Evolutionary conservation across 2,329 filamentous ascomycete genomes (phyloP).

Genomic region (Epichloe glyceriae): DNA sequence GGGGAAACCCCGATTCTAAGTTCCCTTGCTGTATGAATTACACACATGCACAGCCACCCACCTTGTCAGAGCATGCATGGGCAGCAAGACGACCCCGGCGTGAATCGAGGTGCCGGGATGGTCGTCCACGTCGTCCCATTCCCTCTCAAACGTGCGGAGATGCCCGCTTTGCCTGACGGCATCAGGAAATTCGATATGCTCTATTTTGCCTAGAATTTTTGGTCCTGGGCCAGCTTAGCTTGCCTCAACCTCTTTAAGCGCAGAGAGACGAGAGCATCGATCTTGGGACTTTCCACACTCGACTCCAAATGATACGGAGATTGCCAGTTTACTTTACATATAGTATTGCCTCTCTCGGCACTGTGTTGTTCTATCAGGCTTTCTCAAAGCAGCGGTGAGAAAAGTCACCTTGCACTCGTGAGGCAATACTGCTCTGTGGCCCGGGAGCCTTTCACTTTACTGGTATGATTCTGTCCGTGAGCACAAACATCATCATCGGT

Average conservation of each 20-base stretch:
- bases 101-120: slow-evolving; percentile 8
- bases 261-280: not conserved
- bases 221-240: not conserved
- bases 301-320: not conserved
- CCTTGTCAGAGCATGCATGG: not conserved
- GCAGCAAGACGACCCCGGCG: slow-evolving; percentile 5
- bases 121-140: slow-evolving; percentile 26
- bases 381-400: not conserved
- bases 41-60: not conserved
- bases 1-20: not conserved
- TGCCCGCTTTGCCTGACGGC: not conserved
- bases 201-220: not conserved
- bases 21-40: too few relatives aligned
- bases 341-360: not conserved
- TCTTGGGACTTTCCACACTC: not conserved
- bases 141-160: slow-evolving; percentile 35
- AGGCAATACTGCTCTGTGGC: not conserved
- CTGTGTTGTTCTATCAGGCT: not conserved
- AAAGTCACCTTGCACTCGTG: not conserved
- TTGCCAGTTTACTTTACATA: not conserved
- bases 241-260: not conserved
- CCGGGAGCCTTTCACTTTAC: not conserved
- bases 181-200: not conserved
- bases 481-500: not conserved
- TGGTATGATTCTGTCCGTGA: not conserved